Conservation (phyloP, 179 eudicot genomes). For the Beta corolliflora region DNA sequence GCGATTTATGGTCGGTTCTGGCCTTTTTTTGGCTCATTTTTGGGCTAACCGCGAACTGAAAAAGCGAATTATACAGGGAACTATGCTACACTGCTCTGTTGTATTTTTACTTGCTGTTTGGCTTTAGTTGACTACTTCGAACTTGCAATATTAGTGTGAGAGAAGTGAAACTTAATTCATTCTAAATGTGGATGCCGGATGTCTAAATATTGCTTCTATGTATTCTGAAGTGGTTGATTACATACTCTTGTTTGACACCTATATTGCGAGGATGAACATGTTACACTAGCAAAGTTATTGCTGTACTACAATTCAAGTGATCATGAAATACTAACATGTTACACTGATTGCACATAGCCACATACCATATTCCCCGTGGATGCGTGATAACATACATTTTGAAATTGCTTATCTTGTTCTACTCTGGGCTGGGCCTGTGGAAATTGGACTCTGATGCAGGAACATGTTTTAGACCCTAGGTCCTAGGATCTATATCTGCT, state of each 20-base stretch:
- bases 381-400: not conserved
- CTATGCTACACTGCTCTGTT: too few species aligned
- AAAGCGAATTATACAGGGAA: too few species aligned
- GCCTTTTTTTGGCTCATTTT: too few species aligned
- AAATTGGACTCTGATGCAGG: not conserved
- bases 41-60: too few species aligned
- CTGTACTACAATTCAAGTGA: not conserved
- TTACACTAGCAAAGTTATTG: not conserved
- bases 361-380: not conserved
- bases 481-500: not conserved
- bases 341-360: too few species aligned
- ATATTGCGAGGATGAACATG: too few species aligned
- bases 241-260: too few species aligned
- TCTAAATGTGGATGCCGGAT: not conserved
- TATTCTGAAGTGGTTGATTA: too few species aligned
- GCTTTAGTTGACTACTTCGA: not conserved
- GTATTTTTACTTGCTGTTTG: not conserved
- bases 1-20: too few species aligned
- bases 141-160: not conserved
- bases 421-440: not conserved
- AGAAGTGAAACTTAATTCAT: not conserved
- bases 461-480: not conserved
- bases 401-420: not conserved
- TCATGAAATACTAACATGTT: not conserved
- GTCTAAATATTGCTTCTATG: too few species aligned